These are phyloP conservation scores for Secale cereale DNA, from an alignment of 176 grass and related monocot species.

Conservation along the genomic window DNA sequence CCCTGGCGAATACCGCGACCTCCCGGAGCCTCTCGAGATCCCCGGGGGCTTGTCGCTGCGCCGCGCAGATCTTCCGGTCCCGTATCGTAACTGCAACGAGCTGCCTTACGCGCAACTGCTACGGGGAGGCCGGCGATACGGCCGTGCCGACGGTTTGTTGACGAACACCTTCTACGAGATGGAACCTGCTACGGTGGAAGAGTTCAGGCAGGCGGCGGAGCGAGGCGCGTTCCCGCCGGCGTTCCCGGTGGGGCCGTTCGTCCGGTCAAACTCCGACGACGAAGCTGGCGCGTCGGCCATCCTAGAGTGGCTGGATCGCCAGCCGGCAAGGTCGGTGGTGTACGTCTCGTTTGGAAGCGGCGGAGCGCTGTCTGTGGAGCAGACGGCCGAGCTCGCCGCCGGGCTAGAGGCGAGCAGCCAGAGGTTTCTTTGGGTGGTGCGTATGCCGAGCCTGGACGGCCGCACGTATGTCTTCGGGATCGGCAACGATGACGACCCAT, in stretches of 20 bases:
- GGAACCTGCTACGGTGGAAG: neutral
- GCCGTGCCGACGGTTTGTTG: neutral
- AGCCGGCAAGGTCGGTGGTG: neutral
- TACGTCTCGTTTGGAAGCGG: neutral
- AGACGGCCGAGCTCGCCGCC: neutral
- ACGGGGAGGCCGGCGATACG: neutral
- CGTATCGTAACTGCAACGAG: neutral
- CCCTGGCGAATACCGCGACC: neutral
- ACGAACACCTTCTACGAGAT: neutral
- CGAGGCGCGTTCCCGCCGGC: neutral
- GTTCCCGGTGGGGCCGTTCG: neutral
- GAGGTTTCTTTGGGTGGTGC: neutral
- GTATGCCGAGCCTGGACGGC: neutral
- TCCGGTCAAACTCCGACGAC: neutral
- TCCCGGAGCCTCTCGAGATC: neutral
- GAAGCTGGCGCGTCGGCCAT: neutral
- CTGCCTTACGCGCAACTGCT: neutral
- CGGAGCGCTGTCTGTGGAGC: neutral
- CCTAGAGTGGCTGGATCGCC: neutral
- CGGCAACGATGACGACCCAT: slow-evolving; percentile 8
- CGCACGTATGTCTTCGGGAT: neutral
- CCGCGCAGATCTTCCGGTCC: neutral
- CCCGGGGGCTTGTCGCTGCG: neutral
- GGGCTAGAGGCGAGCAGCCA: neutral
- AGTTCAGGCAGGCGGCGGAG: neutral